phyloP scores from a whole-genome alignment of 495 filamentous ascomycete genomes.

The Bacidia gigantensis region DNA sequence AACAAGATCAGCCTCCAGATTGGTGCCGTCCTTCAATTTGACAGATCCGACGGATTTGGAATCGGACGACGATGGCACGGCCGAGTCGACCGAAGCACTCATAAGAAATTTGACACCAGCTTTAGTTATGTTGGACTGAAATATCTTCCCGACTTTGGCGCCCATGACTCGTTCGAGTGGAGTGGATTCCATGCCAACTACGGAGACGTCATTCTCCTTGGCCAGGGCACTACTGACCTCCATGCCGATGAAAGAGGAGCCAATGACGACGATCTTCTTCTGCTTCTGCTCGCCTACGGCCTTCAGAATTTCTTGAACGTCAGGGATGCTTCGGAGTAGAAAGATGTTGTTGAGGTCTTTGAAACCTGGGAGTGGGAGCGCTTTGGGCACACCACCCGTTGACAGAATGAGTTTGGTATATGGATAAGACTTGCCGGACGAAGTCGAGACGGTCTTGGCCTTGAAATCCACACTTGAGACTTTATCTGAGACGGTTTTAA shows the following conservation, averaged over 20 bases:
- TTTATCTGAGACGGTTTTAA: constrained; percentile 62
- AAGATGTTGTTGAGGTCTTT: constrained; percentile 81
- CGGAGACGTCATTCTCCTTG: constrained; percentile 63
- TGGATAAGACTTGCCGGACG: constrained; percentile 49
- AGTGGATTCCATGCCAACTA: constrained; percentile 81
- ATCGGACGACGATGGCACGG: constrained; percentile 50
- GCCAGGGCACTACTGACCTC: constrained; percentile 73
- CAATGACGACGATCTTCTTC: constrained; percentile 86
- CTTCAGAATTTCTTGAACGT: constrained; percentile 59
- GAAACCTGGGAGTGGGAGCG: constrained; percentile 72
- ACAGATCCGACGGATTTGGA: constrained; percentile 63
- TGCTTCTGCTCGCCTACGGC: constrained; percentile 66
- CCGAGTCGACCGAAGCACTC: constrained; percentile 65
- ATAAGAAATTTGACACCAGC: constrained; percentile 81
- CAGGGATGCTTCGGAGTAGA: constrained; percentile 56
- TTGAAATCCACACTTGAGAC: constrained; percentile 65
- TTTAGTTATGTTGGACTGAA: constrained; percentile 63
- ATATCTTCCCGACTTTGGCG: constrained; percentile 61
- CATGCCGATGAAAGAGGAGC: constrained; percentile 92
- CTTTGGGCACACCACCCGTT: constrained; percentile 66
- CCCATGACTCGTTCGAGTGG: constrained; percentile 87
- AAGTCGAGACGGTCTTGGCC: constrained; percentile 55
- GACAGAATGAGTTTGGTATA: constrained; percentile 87
- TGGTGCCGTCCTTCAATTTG: constrained; percentile 72
- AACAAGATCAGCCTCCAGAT: constrained; percentile 75